Evolutionary conservation across 768 basidiomycete genomes (phyloP).

Genomic region (Gelatoporia subvermispora): DNA sequence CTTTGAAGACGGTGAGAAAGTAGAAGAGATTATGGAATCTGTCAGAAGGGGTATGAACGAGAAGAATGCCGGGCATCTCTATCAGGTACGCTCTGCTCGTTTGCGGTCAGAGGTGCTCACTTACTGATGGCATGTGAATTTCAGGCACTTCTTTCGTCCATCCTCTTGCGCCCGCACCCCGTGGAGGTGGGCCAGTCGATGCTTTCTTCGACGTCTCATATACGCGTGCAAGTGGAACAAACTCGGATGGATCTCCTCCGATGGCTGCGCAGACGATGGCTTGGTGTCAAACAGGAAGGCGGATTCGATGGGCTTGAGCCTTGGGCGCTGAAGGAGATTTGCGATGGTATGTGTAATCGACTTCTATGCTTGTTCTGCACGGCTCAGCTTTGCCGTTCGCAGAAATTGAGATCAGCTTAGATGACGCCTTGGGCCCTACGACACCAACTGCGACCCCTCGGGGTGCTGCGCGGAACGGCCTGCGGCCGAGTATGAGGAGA

Average conservation of each 20-base stretch:
- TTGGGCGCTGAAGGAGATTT: conserved; percentile 88
- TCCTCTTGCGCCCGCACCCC: conserved; percentile 65
- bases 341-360: conserved; percentile 51
- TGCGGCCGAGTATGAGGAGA: conserved; percentile 13
- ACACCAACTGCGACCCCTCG: conserved; percentile 22
- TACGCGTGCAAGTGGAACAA: conserved; percentile 71
- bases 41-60: conserved; percentile 59
- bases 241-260: conserved; percentile 58
- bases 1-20: conserved; percentile 74
- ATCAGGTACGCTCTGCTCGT: conserved; percentile 55
- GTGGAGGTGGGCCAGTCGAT: conserved; percentile 55
- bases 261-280: conserved; percentile 80
- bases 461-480: conserved; percentile 16
- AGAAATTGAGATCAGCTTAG: conserved; percentile 79
- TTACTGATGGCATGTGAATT: neutral
- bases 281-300: conserved; percentile 64
- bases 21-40: conserved; percentile 71
- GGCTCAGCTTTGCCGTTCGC: conserved; percentile 1
- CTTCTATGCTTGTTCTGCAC: neutral
- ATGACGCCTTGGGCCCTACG: conserved; percentile 59
- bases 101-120: no score
- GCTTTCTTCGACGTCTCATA: conserved; percentile 63
- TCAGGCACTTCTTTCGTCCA: conserved; percentile 67
- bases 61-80: conserved; percentile 60
- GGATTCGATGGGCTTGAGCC: conserved; percentile 80